Evolutionary conservation across 1,139 yeast genomes (phyloP).

Genomic region (Blastobotrys elegans): DNA sequence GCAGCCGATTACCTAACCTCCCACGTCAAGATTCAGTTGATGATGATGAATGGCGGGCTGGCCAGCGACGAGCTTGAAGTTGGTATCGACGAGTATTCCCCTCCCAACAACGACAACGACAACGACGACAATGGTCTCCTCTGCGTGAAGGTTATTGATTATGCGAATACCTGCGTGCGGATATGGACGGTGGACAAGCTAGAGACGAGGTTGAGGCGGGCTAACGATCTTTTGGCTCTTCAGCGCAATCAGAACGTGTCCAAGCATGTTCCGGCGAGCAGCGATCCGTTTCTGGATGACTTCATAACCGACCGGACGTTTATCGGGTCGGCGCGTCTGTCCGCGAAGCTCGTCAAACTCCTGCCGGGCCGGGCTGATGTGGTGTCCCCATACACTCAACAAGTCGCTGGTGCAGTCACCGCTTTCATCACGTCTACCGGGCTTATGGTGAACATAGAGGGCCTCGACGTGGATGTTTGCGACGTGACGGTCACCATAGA

Average conservation of each 20-base stretch:
- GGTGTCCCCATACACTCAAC: constrained; percentile 15
- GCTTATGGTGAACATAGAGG: not conserved
- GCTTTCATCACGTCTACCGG: not conserved
- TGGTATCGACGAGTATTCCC: not conserved
- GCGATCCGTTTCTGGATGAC: not conserved
- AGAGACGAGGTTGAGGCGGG: not conserved
- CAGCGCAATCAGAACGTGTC: constrained; percentile 8
- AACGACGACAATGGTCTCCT: not conserved
- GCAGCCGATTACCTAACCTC: constrained; percentile 17
- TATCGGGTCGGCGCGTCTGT: constrained; percentile 1
- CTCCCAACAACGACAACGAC: not conserved
- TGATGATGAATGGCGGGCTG: constrained; percentile 19
- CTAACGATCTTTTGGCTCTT: constrained; percentile 5
- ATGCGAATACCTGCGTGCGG: constrained; percentile 16
- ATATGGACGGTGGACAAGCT: constrained; percentile 14
- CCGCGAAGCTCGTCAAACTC: not conserved
- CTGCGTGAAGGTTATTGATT: constrained; percentile 25
- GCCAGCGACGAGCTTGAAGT: not conserved
- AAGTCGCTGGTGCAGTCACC: not conserved
- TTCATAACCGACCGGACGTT: not conserved
- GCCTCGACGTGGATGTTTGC: constrained; percentile 11
- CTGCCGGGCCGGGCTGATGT: not conserved
- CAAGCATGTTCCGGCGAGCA: not conserved
- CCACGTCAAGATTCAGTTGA: constrained; percentile 23
- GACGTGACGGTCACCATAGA: constrained; percentile 8